phyloP scores from a whole-genome alignment of 352 stramenopile genomes.

The Pythium myriotylum region DNA sequence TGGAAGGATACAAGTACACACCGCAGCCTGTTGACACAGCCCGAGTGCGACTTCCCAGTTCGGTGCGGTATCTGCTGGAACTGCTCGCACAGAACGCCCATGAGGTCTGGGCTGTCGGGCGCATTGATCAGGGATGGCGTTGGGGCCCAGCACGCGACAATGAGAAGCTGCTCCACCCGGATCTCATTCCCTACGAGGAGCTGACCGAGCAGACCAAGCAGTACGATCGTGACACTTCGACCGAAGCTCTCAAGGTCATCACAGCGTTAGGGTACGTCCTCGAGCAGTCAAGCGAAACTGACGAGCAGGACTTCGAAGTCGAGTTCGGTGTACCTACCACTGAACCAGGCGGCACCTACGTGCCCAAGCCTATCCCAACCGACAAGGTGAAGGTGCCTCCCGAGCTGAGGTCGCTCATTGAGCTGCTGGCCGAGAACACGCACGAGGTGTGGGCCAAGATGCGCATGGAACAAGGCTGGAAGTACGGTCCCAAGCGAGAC shows the following conservation, averaged over 20 bases:
- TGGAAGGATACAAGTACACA: constrained; percentile 83
- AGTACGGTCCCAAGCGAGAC: constrained; percentile 65
- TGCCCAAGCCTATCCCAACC: constrained; percentile 62
- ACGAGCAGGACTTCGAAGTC: constrained; percentile 55
- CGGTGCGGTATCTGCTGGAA: constrained; percentile 61
- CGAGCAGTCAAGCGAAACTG: constrained; percentile 47
- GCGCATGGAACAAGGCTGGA: constrained; percentile 81
- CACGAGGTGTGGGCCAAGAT: constrained; percentile 85
- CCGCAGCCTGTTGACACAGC: constrained; percentile 65
- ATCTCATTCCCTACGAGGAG: constrained; percentile 72
- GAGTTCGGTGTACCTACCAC: constrained; percentile 38
- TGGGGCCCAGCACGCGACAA: constrained; percentile 71
- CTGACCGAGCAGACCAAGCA: constrained; percentile 80
- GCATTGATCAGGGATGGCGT: constrained; percentile 68
- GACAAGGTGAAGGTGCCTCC: constrained; percentile 61
- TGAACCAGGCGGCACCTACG: constrained; percentile 61
- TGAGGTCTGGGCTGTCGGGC: constrained; percentile 79
- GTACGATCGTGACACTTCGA: constrained; percentile 81
- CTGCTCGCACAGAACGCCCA: constrained; percentile 78
- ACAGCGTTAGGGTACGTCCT: constrained; percentile 72
- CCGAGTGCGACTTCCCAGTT: constrained; percentile 64
- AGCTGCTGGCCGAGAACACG: constrained; percentile 78
- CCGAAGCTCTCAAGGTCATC: constrained; percentile 80
- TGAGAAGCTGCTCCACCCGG: constrained; percentile 63
- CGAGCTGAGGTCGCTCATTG: constrained; percentile 67